phyloP scores from a whole-genome alignment of 768 basidiomycete species.

The Leccinum longicurvipes region DNA sequence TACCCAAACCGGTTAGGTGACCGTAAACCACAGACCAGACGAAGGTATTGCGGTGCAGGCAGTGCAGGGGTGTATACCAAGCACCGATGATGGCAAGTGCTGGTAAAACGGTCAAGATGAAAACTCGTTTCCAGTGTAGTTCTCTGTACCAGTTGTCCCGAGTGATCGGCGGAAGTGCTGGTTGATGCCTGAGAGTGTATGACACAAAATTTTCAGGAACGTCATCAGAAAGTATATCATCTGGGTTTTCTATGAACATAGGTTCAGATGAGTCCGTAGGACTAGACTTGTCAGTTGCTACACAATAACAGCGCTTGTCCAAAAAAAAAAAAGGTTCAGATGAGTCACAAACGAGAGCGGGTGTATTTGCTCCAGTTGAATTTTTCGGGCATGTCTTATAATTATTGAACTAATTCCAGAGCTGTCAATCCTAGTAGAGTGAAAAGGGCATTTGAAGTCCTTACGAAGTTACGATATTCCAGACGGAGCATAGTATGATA shows the following conservation, averaged over 20 bases:
- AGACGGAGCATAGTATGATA: no score
- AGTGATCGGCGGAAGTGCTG: conserved; percentile 6
- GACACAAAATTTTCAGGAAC: conserved; percentile 12
- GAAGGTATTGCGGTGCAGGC: not conserved
- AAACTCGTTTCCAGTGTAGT: conserved; percentile 7
- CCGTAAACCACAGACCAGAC: conserved; percentile 37
- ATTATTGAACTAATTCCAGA: no score
- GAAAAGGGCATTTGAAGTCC: no score
- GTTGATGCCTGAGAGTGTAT: conserved; percentile 7
- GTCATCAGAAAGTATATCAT: conserved; percentile 3
- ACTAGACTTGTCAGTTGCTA: no score
- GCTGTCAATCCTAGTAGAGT: no score
- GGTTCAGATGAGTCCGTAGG: no score
- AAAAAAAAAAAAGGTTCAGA: no score
- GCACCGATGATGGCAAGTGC: conserved; percentile 1
- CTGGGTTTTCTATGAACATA: conserved; percentile 2
- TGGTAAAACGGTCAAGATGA: conserved; percentile 5
- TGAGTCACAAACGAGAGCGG: not conserved
- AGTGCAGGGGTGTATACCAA: conserved; percentile 6
- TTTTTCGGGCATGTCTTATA: no score
- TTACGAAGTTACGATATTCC: no score
- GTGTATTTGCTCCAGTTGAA: no score
- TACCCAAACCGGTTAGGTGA: conserved; percentile 73
- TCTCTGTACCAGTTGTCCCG: conserved; percentile 15
- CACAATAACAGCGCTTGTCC: no score